Evolutionary conservation across 352 stramenopile genomes (phyloP), one percentile per base, ranked within the genome.

Genomic region (Globisporangium abappressorium): DNA sequence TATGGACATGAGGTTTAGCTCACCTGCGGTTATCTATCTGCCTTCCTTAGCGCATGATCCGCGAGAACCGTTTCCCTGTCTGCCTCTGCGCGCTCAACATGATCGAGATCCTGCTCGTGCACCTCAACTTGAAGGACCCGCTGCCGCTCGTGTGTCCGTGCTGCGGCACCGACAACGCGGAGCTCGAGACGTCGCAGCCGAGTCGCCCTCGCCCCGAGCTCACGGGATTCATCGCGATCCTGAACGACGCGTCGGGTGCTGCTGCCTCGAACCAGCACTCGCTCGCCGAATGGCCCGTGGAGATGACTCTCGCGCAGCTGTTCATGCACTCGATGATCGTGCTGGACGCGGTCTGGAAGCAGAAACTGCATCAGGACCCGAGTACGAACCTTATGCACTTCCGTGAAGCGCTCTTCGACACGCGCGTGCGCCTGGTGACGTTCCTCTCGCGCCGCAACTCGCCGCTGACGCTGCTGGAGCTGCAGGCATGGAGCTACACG

Each of bases 41-140:
- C 57, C 51, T 8, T 65, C 20, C 57, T 12, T 60, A 91, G 83
- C 81, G 83, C 46, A 87, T 91, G 67, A 68, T 89, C 57, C 74
- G 77, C 15, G 83, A 91, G 34, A 91, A 91, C 61, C 79, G 79
- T n/a, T 91, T 90, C 62, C 83, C 83, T 2, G 77, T 92, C 14
- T 90, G 80, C 38, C 61, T 90, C 49, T 86, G 76, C 33, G 80
- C 81, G 8, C 59, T 92, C 30, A 90, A 92, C 57, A 62, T 92
- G 57, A 71, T 90, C 49, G 81, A 92, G 68, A 84, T 90, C 72
- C 66, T 92, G 59, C 69, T 90, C 47, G 82, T 83, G 41, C 83
- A 90, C 57, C 73, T 92, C 28, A 89, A 90, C 64, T 69, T 90
- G 12, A 90, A 92, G 66, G 77, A 87, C 62, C 81, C 81, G 28